A percentile compares a stretch with the other conserved stretches of the same genome.
These are phyloP conservation scores for Tolypocladium endophyticum DNA, from an alignment of 2,329 filamentous ascomycete species.

Conservation along the genomic window DNA sequence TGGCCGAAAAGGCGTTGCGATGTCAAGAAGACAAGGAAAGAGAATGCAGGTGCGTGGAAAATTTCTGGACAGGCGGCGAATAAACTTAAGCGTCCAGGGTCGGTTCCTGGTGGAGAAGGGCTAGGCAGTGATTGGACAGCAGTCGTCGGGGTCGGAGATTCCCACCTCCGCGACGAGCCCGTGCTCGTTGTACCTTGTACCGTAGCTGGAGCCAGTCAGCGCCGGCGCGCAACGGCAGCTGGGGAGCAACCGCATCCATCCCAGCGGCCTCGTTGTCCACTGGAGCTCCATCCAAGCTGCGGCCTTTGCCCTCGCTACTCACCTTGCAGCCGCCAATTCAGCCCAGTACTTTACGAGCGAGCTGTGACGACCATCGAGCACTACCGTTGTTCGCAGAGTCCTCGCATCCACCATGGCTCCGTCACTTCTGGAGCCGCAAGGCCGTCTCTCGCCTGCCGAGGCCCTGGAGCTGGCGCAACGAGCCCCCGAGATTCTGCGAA, in stretches of 20 bases:
- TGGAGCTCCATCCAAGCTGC: not conserved
- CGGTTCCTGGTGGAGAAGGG: not conserved
- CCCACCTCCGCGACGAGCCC: not conserved
- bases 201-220: not conserved
- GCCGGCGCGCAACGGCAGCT: not conserved
- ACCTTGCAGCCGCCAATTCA: not conserved
- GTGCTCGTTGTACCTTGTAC: no score
- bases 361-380: not conserved
- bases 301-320: not conserved
- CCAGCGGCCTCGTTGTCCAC: not conserved
- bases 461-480: slow-evolving; percentile 50
- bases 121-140: not conserved
- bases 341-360: not conserved
- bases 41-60: not conserved
- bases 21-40: not conserved
- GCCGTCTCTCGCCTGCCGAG: slow-evolving; percentile 43
- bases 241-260: not conserved
- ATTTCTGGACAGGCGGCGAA: not conserved
- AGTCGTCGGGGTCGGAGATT: not conserved
- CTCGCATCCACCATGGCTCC: slow-evolving; percentile 28
- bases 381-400: not conserved
- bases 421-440: slow-evolving; percentile 45
- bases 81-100: not conserved
- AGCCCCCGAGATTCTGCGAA: slow-evolving; percentile 45
- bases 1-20: not conserved